phyloP scores from a whole-genome alignment of 164 flowering plant genomes.

The Aristolochia fimbriata region DNA sequence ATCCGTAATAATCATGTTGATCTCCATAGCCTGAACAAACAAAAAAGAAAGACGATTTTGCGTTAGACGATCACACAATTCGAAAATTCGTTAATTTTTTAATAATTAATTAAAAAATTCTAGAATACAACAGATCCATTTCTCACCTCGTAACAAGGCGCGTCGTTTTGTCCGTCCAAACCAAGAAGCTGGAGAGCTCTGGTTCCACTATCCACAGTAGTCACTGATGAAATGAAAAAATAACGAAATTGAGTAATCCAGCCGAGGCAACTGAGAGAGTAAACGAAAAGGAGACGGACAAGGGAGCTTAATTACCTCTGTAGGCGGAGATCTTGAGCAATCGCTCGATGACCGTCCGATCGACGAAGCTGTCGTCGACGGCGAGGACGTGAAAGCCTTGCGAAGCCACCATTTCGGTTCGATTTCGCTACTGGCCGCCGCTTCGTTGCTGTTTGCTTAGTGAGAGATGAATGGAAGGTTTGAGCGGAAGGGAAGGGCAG shows the following conservation, averaged over 20 bases:
- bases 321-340: constrained; percentile 72
- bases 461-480: no score
- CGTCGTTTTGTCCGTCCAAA: constrained; percentile 41
- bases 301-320: constrained; percentile 37
- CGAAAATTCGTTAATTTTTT: background rate
- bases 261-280: background rate
- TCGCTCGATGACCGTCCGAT: constrained; percentile 76
- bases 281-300: background rate
- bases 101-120: background rate
- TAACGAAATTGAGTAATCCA: background rate
- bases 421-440: background rate
- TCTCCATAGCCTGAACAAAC: constrained; percentile 39
- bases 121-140: background rate
- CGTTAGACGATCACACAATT: background rate
- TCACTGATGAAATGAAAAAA: constrained; percentile 41
- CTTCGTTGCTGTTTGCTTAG: background rate
- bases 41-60: background rate
- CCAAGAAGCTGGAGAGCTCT: constrained; percentile 82
- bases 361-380: constrained; percentile 87
- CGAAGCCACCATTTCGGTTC: background rate
- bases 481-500: background rate
- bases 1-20: constrained; percentile 82
- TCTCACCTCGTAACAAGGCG: background rate
- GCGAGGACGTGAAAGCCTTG: constrained; percentile 73
- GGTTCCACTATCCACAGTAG: constrained; percentile 83